Evolutionary conservation across 2,329 filamentous ascomycete genomes (phyloP).

Genomic region (Lachnellula arida): DNA sequence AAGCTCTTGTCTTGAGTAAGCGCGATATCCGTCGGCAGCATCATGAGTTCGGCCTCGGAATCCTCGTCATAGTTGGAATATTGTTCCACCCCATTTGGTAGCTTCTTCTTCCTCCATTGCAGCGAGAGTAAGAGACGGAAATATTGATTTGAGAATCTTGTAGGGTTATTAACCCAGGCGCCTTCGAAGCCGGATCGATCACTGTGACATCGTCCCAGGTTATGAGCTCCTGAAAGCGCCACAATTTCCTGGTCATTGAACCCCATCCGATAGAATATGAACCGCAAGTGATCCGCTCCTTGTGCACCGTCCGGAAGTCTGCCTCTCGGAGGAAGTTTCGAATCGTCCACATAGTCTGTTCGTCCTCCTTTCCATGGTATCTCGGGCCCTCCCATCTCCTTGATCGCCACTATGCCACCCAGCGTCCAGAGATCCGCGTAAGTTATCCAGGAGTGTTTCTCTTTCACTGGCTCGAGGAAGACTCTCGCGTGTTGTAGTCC

Average conservation of each 20-base stretch:
- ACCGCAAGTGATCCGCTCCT: slow-evolving; percentile 49
- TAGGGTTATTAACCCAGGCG: slow-evolving; percentile 57
- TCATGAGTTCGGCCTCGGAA: slow-evolving; percentile 53
- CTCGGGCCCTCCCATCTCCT: slow-evolving; percentile 55
- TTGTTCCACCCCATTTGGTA: slow-evolving; percentile 49
- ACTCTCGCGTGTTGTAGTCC: slow-evolving; percentile 59
- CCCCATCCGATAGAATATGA: slow-evolving; percentile 56
- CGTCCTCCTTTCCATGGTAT: slow-evolving; percentile 54
- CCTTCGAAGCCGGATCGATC: slow-evolving; percentile 54
- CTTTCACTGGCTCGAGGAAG: slow-evolving; percentile 59
- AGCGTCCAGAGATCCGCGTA: slow-evolving; percentile 64
- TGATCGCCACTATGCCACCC: slow-evolving; percentile 53
- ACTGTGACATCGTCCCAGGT: slow-evolving; percentile 49
- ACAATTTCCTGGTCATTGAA: slow-evolving; percentile 58
- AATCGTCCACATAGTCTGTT: slow-evolving; percentile 58
- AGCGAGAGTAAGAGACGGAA: slow-evolving; percentile 47
- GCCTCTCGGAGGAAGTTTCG: slow-evolving; percentile 53
- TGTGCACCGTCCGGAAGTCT: slow-evolving; percentile 50
- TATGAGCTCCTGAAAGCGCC: slow-evolving; percentile 51
- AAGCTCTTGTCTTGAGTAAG: slow-evolving; percentile 51
- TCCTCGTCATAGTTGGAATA: slow-evolving; percentile 58
- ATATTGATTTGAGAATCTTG: slow-evolving; percentile 53
- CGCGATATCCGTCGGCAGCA: slow-evolving; percentile 61
- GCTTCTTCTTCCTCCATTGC: slow-evolving; percentile 50
- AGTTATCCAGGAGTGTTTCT: slow-evolving; percentile 56